A percentile compares a stretch with the other conserved stretches of the same genome.
Conservation (phyloP, 129 eudicot genomes). For the Flaveria brownii region DNA sequence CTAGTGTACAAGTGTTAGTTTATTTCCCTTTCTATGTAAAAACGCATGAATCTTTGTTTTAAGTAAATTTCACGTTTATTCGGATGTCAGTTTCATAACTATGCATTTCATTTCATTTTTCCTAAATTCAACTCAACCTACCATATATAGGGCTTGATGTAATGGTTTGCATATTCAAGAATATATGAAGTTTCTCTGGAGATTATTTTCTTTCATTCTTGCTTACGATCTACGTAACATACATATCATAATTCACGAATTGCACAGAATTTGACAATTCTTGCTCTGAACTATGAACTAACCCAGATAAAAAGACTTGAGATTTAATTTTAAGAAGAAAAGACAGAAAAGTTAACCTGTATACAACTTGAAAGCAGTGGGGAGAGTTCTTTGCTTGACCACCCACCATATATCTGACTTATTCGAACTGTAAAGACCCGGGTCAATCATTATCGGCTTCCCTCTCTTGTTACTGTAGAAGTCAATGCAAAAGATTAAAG, state of each 20-base stretch:
- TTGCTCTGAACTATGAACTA: neutral
- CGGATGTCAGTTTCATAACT: too few relatives aligned
- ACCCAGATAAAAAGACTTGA: neutral
- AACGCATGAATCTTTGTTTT: neutral
- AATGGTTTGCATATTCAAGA: neutral
- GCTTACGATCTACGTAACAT: neutral
- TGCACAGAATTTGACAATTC: neutral
- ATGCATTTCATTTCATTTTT: neutral
- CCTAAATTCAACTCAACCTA: too few relatives aligned
- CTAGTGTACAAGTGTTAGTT: neutral
- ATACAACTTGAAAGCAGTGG: constrained; percentile 91
- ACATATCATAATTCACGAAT: neutral
- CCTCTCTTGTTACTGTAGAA: constrained; percentile 85
- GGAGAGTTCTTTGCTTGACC: constrained; percentile 86
- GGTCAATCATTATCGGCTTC: constrained; percentile 90
- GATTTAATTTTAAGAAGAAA: neutral
- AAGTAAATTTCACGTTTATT: neutral
- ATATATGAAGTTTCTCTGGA: neutral
- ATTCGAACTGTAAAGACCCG: constrained; percentile 71
- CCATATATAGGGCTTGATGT: too few relatives aligned
- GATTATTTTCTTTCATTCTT: neutral
- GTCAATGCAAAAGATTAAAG: neutral
- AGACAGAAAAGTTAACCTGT: constrained; percentile 54
- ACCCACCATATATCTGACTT: constrained; percentile 98
- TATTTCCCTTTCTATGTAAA: neutral